Percentiles rank a stretch among this genome's conserved stretches.
These are phyloP conservation scores for Colletotrichum tabaci DNA, from an alignment of 2,329 filamentous ascomycete genomes.

Conservation along the genomic window DNA sequence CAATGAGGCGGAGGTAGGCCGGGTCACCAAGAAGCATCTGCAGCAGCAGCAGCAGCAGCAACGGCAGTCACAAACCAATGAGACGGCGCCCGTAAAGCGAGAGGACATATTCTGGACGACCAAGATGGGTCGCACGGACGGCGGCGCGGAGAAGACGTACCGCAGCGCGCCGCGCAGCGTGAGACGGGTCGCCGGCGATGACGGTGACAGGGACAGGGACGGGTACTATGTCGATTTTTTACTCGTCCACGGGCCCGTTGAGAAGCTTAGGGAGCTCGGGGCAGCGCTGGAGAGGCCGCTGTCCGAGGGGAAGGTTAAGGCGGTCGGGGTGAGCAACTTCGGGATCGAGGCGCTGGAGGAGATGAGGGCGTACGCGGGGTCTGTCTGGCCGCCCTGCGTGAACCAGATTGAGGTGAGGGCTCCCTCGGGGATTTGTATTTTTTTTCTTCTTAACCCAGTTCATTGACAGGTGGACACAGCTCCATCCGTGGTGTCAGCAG, in stretches of 20 bases:
- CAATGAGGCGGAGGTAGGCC: constrained; percentile 78
- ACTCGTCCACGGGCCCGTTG: constrained; percentile 76
- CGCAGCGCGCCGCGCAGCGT: constrained; percentile 73
- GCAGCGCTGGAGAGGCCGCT: constrained; percentile 74
- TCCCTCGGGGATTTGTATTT: too few species aligned
- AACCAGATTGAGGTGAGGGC: constrained; percentile 79
- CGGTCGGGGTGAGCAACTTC: constrained; percentile 82
- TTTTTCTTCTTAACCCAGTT: constrained; percentile 56
- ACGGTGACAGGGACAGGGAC: constrained; percentile 55
- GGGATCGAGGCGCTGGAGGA: constrained; percentile 78
- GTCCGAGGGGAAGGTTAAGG: constrained; percentile 71
- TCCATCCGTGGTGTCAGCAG: constrained; percentile 80
- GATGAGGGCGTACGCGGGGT: constrained; percentile 74
- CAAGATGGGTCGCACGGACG: constrained; percentile 73
- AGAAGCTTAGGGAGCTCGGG: constrained; percentile 75
- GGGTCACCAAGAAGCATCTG: constrained; percentile 68
- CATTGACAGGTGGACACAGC: constrained; percentile 65
- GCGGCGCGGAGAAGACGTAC: constrained; percentile 72
- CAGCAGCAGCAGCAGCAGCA: constrained; percentile 48
- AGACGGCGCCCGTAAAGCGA: constrained; percentile 52
- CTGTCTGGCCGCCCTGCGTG: constrained; percentile 77
- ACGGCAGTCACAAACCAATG: constrained; percentile 53
- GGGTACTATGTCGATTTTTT: constrained; percentile 76
- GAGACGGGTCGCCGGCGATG: constrained; percentile 65
- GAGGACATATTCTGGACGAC: constrained; percentile 78